A percentile compares a stretch with the other conserved stretches of the same genome.
Conservation (phyloP, 2,329 filamentous ascomycete species). For the Stagonosporopsis vannaccii region DNA sequence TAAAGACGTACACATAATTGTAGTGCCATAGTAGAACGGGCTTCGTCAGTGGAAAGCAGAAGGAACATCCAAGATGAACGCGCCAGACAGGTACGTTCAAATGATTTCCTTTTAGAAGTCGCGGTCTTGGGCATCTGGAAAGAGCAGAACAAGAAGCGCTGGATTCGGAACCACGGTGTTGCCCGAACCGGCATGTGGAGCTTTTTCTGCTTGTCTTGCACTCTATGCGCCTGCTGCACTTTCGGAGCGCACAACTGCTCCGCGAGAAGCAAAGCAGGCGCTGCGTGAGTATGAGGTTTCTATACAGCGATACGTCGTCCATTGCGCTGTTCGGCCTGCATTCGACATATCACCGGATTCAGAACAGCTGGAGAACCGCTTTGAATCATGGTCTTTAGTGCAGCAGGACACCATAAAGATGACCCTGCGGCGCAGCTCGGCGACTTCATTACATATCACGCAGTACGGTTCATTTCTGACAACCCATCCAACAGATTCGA, state of each 20-base stretch:
- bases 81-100: conserved; percentile 45
- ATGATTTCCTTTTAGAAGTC: neutral
- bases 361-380: neutral
- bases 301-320: no score
- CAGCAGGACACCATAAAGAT: neutral
- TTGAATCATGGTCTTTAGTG: neutral
- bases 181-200: no score
- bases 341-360: neutral
- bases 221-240: conserved; percentile 2
- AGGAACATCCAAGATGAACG: conserved; percentile 44
- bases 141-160: neutral
- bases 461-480: conserved; percentile 2
- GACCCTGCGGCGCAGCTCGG: neutral
- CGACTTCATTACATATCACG: neutral
- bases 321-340: neutral
- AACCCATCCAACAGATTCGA: conserved; percentile 69
- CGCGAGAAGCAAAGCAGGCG: neutral
- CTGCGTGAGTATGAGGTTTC: no score
- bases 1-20: neutral
- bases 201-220: neutral
- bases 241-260: neutral
- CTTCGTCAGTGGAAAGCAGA: conserved; percentile 10
- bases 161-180: neutral
- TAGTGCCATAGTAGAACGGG: neutral
- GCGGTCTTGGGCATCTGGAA: neutral